A percentile compares a stretch with the other conserved stretches of the same genome.
Evolutionary conservation across 2,329 filamentous ascomycete species (phyloP).

Genomic region (Aaosphaeria pasadenensis): DNA sequence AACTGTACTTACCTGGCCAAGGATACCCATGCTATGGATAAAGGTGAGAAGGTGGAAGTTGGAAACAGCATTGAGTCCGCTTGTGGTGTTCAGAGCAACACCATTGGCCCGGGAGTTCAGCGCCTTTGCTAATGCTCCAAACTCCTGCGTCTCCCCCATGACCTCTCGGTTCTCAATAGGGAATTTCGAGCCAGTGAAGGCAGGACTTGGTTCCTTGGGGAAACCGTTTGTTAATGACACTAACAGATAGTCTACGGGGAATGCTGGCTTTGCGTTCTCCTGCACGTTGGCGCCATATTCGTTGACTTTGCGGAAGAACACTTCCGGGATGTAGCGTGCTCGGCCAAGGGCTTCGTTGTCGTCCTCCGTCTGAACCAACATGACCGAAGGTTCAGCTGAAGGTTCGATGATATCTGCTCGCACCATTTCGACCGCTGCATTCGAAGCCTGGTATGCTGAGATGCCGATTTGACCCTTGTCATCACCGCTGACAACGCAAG

Average conservation of each 20-base stretch:
- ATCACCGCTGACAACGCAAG: conserved; percentile 92
- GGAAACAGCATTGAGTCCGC: conserved; percentile 68
- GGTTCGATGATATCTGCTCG: conserved; percentile 91
- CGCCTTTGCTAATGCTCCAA: conserved; percentile 63
- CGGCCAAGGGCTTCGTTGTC: conserved; percentile 71
- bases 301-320: conserved; percentile 94
- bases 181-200: conserved; percentile 72
- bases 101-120: conserved; percentile 59
- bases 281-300: conserved; percentile 96
- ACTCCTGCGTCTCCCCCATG: conserved; percentile 82
- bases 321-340: conserved; percentile 90
- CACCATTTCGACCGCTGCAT: conserved; percentile 96
- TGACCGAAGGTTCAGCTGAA: conserved; percentile 85
- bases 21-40: conserved; percentile 73
- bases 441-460: conserved; percentile 90
- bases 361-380: conserved; percentile 91
- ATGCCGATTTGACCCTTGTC: conserved; percentile 84
- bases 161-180: conserved; percentile 88
- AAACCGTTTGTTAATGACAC: conserved; percentile 97
- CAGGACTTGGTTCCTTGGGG: conserved; percentile 72
- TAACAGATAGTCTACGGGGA: conserved; percentile 94
- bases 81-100: conserved; percentile 55
- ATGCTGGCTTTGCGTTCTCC: conserved; percentile 93
- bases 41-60: conserved; percentile 96
- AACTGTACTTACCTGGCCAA: conserved; percentile 67